Percentiles rank a stretch among this genome's conserved stretches.
phyloP scores from a whole-genome alignment of 2,329 filamentous ascomycete species.

The Exophiala lecanii-corni region DNA sequence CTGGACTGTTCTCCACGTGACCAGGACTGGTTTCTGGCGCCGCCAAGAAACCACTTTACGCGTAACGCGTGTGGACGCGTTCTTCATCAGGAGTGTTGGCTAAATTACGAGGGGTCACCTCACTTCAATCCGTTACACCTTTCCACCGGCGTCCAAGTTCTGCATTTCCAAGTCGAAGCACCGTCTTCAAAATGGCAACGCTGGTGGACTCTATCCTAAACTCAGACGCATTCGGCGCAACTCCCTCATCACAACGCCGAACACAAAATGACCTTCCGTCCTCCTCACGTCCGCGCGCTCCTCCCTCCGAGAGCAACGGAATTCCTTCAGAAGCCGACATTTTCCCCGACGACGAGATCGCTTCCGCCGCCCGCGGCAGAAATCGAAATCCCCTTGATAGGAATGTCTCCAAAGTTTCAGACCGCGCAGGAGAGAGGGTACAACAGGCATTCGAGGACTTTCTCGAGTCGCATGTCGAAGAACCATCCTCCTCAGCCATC shows the following conservation, averaged over 20 bases:
- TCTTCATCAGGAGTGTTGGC: background rate
- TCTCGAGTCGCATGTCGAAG: slow-evolving; percentile 57
- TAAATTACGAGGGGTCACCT: too few species aligned
- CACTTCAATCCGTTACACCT: too few species aligned
- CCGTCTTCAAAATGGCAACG: slow-evolving; percentile 45
- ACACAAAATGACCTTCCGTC: slow-evolving; percentile 37
- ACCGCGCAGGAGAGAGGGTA: slow-evolving; percentile 59
- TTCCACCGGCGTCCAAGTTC: background rate
- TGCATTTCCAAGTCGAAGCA: background rate
- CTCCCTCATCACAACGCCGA: slow-evolving; percentile 31
- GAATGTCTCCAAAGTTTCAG: slow-evolving; percentile 56
- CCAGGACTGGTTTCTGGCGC: too few species aligned
- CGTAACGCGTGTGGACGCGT: slow-evolving; percentile 4
- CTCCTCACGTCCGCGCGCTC: slow-evolving; percentile 52
- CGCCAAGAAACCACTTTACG: background rate
- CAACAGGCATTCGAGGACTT: slow-evolving; percentile 59
- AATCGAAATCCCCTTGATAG: slow-evolving; percentile 46
- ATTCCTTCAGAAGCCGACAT: slow-evolving; percentile 54
- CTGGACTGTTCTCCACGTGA: too few species aligned
- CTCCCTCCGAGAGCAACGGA: slow-evolving; percentile 45
- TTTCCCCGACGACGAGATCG: slow-evolving; percentile 59
- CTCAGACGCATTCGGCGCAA: slow-evolving; percentile 40
- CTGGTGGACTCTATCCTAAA: slow-evolving; percentile 47
- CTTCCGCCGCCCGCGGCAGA: slow-evolving; percentile 47
- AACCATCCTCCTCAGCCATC: slow-evolving; percentile 50